These are phyloP conservation scores for Huntiella bhutanensis DNA, from an alignment of 2,329 filamentous ascomycete species.

Conservation along the genomic window DNA sequence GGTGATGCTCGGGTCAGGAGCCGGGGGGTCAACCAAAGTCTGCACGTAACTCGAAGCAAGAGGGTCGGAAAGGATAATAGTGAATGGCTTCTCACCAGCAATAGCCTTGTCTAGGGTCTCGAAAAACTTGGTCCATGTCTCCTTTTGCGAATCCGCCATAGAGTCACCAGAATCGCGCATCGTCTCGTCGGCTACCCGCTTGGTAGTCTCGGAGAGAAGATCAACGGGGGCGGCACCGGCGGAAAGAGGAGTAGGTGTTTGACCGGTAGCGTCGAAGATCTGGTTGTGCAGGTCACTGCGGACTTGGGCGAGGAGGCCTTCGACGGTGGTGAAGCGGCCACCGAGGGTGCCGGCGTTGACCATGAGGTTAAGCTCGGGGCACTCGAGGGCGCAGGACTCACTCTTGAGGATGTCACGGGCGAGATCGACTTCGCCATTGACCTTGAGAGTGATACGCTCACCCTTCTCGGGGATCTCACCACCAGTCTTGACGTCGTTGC, in stretches of 20 bases:
- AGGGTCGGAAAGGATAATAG: slow-evolving; percentile 68
- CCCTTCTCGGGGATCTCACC: slow-evolving; percentile 78
- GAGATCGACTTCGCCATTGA: slow-evolving; percentile 53
- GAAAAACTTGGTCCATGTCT: slow-evolving; percentile 71
- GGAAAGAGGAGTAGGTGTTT: slow-evolving; percentile 5
- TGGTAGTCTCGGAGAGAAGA: neutral
- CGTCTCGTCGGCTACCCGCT: slow-evolving; percentile 37
- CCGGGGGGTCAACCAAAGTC: slow-evolving; percentile 55
- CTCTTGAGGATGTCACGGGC: slow-evolving; percentile 89
- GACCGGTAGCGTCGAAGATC: slow-evolving; percentile 54
- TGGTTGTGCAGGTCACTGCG: slow-evolving; percentile 73
- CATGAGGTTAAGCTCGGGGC: slow-evolving; percentile 67
- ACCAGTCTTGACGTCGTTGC: slow-evolving; percentile 94
- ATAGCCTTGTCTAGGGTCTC: slow-evolving; percentile 57
- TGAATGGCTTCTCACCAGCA: slow-evolving; percentile 61
- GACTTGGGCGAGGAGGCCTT: slow-evolving; percentile 82
- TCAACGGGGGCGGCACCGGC: slow-evolving; percentile 3
- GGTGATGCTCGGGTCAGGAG: slow-evolving; percentile 59
- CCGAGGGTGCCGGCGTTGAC: slow-evolving; percentile 90
- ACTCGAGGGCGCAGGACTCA: slow-evolving; percentile 74
- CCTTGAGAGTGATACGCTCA: slow-evolving; percentile 59
- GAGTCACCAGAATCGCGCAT: slow-evolving; percentile 53
- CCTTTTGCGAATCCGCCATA: slow-evolving; percentile 43
- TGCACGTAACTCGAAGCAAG: slow-evolving; percentile 89
- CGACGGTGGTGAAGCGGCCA: slow-evolving; percentile 89